Conservation (phyloP, 225 moss, liverwort and hornwort species). For the Pseudoscleropodium purum region DNA sequence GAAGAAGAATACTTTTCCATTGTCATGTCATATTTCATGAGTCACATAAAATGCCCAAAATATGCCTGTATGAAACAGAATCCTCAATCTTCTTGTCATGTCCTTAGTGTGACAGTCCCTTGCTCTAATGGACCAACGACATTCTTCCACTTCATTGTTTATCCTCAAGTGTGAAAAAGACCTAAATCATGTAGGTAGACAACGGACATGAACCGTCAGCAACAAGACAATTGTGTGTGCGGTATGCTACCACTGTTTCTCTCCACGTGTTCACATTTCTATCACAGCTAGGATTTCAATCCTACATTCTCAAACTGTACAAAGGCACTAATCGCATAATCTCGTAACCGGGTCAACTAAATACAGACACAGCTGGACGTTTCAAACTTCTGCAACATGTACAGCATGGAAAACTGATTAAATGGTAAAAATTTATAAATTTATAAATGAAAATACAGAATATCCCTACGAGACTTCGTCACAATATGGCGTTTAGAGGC, state of each 20-base stretch:
- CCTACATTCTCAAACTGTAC: background rate
- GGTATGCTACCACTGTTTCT: background rate
- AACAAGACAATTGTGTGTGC: background rate
- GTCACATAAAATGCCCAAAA: background rate
- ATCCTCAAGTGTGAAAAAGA: background rate
- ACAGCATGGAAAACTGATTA: background rate
- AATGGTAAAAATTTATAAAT: background rate
- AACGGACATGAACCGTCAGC: background rate
- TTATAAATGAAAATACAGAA: background rate
- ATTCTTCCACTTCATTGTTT: background rate
- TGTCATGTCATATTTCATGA: background rate
- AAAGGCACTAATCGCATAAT: background rate
- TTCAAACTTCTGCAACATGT: background rate
- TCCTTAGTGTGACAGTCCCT: background rate
- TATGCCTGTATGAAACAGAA: background rate
- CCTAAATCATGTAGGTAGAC: background rate
- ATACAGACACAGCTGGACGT: background rate
- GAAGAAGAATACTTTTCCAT: background rate
- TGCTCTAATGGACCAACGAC: background rate
- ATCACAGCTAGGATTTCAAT: background rate
- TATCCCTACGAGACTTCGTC: background rate
- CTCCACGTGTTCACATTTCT: background rate
- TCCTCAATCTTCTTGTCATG: background rate
- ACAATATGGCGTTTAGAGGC: conserved; percentile 15
- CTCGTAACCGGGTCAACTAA: background rate